phyloP scores from a whole-genome alignment of 2,329 filamentous ascomycete species.

The Fusarium nelsonii region DNA sequence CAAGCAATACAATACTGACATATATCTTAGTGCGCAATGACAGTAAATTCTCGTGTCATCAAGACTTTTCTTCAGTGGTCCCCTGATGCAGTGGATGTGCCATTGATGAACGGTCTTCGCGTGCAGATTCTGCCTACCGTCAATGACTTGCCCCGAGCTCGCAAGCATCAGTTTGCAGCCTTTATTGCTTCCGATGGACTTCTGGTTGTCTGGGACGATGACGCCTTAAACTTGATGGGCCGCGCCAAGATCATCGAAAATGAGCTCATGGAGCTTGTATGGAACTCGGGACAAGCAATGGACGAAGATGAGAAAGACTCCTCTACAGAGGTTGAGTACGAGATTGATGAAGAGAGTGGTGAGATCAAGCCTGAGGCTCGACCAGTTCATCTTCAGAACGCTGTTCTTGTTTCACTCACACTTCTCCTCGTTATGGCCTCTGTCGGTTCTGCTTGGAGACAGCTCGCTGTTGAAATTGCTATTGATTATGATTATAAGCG shows the following conservation, averaged over 20 bases:
- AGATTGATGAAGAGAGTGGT: conserved; percentile 79
- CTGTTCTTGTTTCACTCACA: conserved; percentile 74
- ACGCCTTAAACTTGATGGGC: conserved; percentile 76
- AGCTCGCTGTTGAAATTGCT: conserved; percentile 75
- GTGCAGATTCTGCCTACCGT: conserved; percentile 81
- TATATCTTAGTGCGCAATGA: conserved; percentile 76
- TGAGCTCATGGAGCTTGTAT: conserved; percentile 82
- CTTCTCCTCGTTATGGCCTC: conserved; percentile 74
- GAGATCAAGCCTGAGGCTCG: conserved; percentile 73
- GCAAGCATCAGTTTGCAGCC: conserved; percentile 84
- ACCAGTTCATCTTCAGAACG: conserved; percentile 77
- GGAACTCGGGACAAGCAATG: conserved; percentile 70
- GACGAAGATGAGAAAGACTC: conserved; percentile 66
- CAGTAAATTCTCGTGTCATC: conserved; percentile 82
- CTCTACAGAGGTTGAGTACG: conserved; percentile 61
- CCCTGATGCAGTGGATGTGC: conserved; percentile 79
- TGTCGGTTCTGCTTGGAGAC: conserved; percentile 76
- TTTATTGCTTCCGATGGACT: conserved; percentile 79
- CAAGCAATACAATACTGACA: neutral
- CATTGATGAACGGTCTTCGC: conserved; percentile 79
- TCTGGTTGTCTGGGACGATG: conserved; percentile 86
- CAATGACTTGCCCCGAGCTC: conserved; percentile 75
- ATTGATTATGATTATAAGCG: conserved; percentile 74
- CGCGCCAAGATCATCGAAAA: conserved; percentile 79
- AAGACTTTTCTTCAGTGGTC: conserved; percentile 81